Evolutionary conservation across 202 grass and related monocot genomes (phyloP).

Genomic region (Setaria italica): DNA sequence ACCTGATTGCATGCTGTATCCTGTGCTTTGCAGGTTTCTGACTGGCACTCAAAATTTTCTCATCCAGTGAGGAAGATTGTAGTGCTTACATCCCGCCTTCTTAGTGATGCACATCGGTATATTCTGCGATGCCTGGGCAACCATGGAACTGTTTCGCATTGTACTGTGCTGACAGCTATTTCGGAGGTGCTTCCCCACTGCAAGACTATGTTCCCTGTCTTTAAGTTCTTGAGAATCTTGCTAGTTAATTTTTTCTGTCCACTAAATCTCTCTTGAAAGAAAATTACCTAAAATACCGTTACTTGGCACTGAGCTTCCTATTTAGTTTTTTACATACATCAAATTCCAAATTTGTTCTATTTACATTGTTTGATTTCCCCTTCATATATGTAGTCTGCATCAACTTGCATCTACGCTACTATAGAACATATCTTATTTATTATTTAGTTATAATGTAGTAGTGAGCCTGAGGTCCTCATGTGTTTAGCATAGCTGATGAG

Average conservation of each 20-base stretch:
- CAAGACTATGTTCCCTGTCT: conserved; percentile 41
- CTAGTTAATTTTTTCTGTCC: not conserved
- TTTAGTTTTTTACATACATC: not conserved
- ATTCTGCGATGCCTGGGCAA: conserved; percentile 84
- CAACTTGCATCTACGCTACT: conserved; percentile 19
- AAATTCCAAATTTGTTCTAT: not conserved
- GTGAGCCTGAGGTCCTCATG: conserved; percentile 8
- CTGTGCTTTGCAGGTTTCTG: conserved; percentile 61
- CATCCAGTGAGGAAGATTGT: conserved; percentile 79
- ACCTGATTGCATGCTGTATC: conserved; percentile 15
- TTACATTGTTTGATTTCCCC: not conserved
- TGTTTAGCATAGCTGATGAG: not conserved
- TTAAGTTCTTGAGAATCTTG: conserved; percentile 27
- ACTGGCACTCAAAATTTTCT: conserved; percentile 72
- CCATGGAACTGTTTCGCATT: conserved; percentile 71
- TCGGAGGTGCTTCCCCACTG: conserved; percentile 69
- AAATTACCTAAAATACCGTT: not conserved
- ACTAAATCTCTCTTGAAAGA: not conserved
- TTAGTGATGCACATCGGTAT: conserved; percentile 95
- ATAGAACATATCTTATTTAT: not conserved
- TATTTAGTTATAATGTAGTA: not conserved
- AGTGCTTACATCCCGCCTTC: conserved; percentile 76
- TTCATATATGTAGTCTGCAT: not conserved
- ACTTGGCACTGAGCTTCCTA: not conserved
- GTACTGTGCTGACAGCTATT: conserved; percentile 86